phyloP scores from a whole-genome alignment of 345 rosid species.

The rapeseed (Brassica napus) region DNA sequence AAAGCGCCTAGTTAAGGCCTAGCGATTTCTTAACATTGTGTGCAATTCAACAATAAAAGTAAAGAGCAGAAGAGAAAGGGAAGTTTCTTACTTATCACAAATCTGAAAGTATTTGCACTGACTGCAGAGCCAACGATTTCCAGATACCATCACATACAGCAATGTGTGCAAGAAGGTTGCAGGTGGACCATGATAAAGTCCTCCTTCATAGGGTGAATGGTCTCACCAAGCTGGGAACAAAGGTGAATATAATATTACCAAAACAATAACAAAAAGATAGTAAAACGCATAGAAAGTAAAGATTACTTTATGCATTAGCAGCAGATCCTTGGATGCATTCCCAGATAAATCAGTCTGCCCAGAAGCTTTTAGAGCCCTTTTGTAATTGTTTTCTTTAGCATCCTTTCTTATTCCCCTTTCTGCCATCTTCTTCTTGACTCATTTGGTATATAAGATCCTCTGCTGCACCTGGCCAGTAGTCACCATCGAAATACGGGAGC shows the following conservation, averaged over 20 bases:
- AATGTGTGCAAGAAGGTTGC: constrained; percentile 90
- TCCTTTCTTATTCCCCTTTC: constrained; percentile 91
- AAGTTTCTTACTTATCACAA: constrained; percentile 79
- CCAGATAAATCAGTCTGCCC: constrained; percentile 97
- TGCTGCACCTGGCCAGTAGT: constrained; percentile 99
- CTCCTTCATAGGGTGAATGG: constrained; percentile 98
- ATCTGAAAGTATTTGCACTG: constrained; percentile 95
- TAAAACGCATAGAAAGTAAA: constrained; percentile 8
- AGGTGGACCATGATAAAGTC: constrained; percentile 99
- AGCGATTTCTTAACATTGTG: background rate
- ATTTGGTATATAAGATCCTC: constrained; percentile 94
- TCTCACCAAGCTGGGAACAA: constrained; percentile 92
- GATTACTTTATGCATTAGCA: constrained; percentile 93
- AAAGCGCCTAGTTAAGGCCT: no score
- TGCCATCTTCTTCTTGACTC: constrained; percentile 95
- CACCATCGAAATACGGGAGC: constrained; percentile 99
- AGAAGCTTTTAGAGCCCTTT: constrained; percentile 96
- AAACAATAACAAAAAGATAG: background rate
- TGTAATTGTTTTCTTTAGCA: constrained; percentile 80
- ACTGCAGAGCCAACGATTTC: constrained; percentile 88
- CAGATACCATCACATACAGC: constrained; percentile 92
- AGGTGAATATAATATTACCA: background rate
- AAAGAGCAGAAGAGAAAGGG: constrained; percentile 22
- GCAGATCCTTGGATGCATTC: constrained; percentile 91
- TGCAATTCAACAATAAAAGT: background rate